These are phyloP conservation scores for Fusarium humuli DNA, from an alignment of 2,329 filamentous ascomycete genomes.

Conservation along the genomic window DNA sequence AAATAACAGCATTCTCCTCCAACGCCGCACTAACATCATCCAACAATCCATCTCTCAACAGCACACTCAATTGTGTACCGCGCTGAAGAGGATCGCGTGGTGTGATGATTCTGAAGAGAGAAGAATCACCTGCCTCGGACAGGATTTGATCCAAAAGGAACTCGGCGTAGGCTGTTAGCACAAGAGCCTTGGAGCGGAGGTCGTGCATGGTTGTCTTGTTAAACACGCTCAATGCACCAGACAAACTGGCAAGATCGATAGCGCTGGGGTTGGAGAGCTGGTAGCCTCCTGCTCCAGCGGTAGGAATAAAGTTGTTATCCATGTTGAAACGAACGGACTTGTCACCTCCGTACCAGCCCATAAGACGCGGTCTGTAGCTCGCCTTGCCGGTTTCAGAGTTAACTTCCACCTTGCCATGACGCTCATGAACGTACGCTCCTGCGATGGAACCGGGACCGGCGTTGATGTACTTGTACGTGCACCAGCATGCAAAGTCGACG, in stretches of 20 bases:
- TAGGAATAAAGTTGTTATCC: conserved; percentile 83
- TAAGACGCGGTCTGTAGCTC: conserved; percentile 72
- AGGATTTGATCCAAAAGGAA: conserved; percentile 66
- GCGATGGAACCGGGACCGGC: conserved; percentile 85
- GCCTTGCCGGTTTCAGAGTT: conserved; percentile 52
- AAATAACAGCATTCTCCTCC: conserved; percentile 76
- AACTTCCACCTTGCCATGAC: conserved; percentile 69
- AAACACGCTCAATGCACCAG: conserved; percentile 80
- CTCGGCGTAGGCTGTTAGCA: conserved; percentile 82
- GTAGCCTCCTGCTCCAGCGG: conserved; percentile 81
- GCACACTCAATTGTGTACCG: conserved; percentile 82
- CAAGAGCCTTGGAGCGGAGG: conserved; percentile 76
- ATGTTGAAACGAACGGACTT: conserved; percentile 83
- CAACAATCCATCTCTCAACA: conserved; percentile 74
- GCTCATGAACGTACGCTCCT: conserved; percentile 83
- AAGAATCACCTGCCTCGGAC: conserved; percentile 44
- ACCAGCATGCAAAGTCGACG: conserved; percentile 93
- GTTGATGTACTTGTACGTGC: conserved; percentile 95
- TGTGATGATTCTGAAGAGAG: conserved; percentile 73
- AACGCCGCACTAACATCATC: conserved; percentile 74
- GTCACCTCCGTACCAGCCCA: conserved; percentile 90
- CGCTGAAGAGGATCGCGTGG: conserved; percentile 74
- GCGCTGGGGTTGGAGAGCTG: conserved; percentile 87
- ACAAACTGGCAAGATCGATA: conserved; percentile 80
- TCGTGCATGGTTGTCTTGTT: conserved; percentile 75